phyloP scores from a whole-genome alignment of 2,329 filamentous ascomycete species.

The Domatiomyces catenatus region DNA sequence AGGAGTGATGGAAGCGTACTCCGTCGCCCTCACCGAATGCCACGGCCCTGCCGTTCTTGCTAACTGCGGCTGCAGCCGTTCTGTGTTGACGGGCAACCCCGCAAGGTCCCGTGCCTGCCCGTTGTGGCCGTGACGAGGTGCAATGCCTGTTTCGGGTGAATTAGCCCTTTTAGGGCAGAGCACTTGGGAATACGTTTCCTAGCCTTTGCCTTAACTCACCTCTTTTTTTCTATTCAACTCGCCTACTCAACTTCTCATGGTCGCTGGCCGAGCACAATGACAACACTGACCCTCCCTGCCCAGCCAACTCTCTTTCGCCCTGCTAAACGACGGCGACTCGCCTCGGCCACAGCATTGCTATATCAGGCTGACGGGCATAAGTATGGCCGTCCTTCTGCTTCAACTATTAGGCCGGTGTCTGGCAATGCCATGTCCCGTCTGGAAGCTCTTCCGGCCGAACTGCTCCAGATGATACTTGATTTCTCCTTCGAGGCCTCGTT shows the following conservation, averaged over 20 bases:
- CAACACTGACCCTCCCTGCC: not conserved
- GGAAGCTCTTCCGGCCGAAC: not conserved
- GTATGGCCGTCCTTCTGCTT: not conserved
- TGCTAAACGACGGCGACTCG: not conserved
- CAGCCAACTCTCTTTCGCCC: constrained; percentile 2
- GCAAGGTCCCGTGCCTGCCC: not conserved
- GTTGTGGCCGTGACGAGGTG: not conserved
- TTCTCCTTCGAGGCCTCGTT: not conserved
- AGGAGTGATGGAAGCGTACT: not conserved
- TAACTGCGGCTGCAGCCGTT: too few species aligned
- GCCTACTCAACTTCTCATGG: not conserved
- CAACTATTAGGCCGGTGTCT: not conserved
- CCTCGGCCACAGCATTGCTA: not conserved
- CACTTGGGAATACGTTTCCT: not conserved
- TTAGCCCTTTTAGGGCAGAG: not conserved
- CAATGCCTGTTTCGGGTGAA: not conserved
- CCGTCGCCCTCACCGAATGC: too few species aligned
- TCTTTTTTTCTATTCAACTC: not conserved
- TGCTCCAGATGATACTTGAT: not conserved
- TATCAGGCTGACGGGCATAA: not conserved
- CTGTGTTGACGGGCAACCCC: not conserved
- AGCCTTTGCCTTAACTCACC: not conserved
- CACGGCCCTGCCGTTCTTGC: too few species aligned
- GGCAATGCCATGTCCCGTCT: not conserved
- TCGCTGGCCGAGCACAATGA: not conserved